Base-by-base conservation (phyloP, 495 filamentous ascomycete genomes). In the Aspergillus bertholletiae region DNA sequence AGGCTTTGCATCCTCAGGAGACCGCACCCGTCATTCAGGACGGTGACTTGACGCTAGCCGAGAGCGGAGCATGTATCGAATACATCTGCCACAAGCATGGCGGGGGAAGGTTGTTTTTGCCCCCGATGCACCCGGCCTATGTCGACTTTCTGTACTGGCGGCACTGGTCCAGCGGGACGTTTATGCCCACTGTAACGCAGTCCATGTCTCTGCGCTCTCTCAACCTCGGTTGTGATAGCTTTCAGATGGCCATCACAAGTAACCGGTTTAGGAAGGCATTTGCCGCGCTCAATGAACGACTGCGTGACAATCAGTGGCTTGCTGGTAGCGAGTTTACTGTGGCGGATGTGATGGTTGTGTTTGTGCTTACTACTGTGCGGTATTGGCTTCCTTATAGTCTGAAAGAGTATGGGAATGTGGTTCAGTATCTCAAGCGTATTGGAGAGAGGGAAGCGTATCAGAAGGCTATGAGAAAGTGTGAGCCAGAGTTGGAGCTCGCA, bases 271-370 rank as follows among this genome's bases (percentile, higher is more conserved):
- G 60, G 21, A 55, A 56, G 43, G 51, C 58, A 2, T 55, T 79
- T 15, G 34, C 39, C 26, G 49, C 65, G 5, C 46, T 83, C 21
- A 68, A 85, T 49, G 53, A 70, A 20, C 58, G 74, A 28, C 53
- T 85, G 20, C 50, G 41, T 5, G 54, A 66, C 20, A 68, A 69
- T 23, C 54, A 60, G 48, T 85, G 73, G 71, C 54, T 86, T 18
- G 81, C 80, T 0, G 84, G 83, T n/a, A 66, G 74, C 13, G 63
- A 79, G 53, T 82, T 86, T 54, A 83, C 78, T 1, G 79, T 70
- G 7, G 82, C 82, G 6, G 83, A 86, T 69, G 66, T 84, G 26
- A 84, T 83, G 80, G 66, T 56, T n/a, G 68, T 83, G 6, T 79
- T 71, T 54, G 63, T 66, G 41, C 59, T 84, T 35, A 80, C 80